Base-by-base conservation (phyloP, 164 flowering plant species). In the Nymphaea colorata region DNA sequence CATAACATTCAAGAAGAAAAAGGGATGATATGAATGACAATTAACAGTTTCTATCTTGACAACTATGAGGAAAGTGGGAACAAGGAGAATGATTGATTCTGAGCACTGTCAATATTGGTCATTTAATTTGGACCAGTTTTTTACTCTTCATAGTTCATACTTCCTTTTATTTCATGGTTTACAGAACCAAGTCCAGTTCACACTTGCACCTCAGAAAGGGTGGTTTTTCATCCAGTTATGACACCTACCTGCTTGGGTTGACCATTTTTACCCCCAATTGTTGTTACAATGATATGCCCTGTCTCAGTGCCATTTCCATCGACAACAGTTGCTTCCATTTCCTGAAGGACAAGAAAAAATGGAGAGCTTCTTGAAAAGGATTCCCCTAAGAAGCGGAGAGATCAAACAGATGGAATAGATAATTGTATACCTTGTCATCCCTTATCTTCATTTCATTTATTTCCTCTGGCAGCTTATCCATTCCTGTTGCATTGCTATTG, bases 251-350 rank as follows among this genome's bases (percentile, higher is more conserved):
- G 85, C 71, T 86, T 88, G 6, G 94, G 88, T 68, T 85, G 84
- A 66, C 91, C 94, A 77, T 88, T 85, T 77, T 79, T 82, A 59
- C 94, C 91, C 63, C 89, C 89, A 71, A 86, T 85, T 65, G 90
- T 86, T 42, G 89, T 88, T 41, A 88, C 89, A 73, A 86, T 88
- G 18, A 88, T 82, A 72, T 85, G 94, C 8, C 94, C 93, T 3
- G 85, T 82, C 71, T 88, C 90, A 62, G 87, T 83, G 67, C 90
- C 90, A 79, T 81, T 85, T 61, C 86, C 94, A 80, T 86, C 82
- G 18, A 88, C 87, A 59, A 88, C 76, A 3, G 84, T 76, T 43
- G 87, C 85, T 78, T 88, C 94, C 84, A 86, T 79, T 76, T 86
- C 89, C 89, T 86, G 36, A 25, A 25, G 36, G 36, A 25, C 36